Conservation (phyloP, 176 grass and related monocot species). For the Luzula sylvatica region DNA sequence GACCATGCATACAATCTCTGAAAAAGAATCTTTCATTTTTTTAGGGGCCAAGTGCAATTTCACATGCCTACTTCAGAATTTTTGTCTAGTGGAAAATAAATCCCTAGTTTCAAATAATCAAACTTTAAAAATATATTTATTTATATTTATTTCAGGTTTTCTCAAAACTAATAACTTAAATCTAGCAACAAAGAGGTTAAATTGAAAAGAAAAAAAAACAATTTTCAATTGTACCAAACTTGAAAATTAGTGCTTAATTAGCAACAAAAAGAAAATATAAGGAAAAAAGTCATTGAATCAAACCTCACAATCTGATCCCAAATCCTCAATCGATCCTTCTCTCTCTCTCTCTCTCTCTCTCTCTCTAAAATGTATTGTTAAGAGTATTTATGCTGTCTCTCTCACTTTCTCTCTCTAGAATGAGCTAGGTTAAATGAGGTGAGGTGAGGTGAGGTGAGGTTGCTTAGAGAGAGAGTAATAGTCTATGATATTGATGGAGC, state of each 20-base stretch:
- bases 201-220: background rate
- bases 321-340: background rate
- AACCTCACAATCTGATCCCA: background rate
- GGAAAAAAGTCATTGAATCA: background rate
- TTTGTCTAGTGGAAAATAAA: background rate
- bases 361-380: background rate
- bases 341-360: slow-evolving; percentile 6
- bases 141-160: background rate
- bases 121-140: background rate
- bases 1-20: slow-evolving; percentile 64
- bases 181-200: background rate
- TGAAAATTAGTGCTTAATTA: background rate
- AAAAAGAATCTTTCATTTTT: slow-evolving; percentile 52
- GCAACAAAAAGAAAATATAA: background rate
- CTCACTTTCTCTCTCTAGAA: slow-evolving; percentile 1
- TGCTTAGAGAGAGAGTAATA: no score
- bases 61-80: slow-evolving; percentile 16
- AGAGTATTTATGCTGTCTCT: no score
- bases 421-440: slow-evolving; percentile 8
- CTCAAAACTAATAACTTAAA: background rate
- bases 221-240: background rate
- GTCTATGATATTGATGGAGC: slow-evolving; percentile 16
- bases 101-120: background rate
- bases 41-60: slow-evolving; percentile 9
- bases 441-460: slow-evolving; percentile 8